Base-by-base conservation (phyloP, 1,139 yeast genomes). In the Petasospora fabianii region DNA sequence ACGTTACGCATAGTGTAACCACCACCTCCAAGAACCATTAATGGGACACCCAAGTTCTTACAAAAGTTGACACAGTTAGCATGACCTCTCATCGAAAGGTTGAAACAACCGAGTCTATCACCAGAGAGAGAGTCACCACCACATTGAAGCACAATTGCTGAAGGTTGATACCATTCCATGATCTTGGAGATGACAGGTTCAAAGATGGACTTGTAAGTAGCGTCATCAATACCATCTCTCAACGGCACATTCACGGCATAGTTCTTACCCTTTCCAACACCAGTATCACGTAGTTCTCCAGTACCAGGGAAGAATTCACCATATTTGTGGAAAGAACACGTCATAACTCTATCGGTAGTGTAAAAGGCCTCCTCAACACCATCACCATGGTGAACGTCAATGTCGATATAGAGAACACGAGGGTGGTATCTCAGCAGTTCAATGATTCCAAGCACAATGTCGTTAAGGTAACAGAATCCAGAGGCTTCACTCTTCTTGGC, bases 331-430 rank as follows among this genome's bases (percentile, higher is more conserved):
- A 92, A 92, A 6, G 96, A 86, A 56, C 95, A 86, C 0, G 97
- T 92, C 97, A 92, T 88, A 36, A 92, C 98, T 50, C 97, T 70
- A 62, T 92, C 97, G 5, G 97, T 88, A 10, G 96, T 81, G 63
- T 90, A 92, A 58, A 92, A 92, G 0, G 97, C 97, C 62, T 92
- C 97, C 63, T 92, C 97, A 22, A 92, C 98, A 48, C 97, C 98
- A 63, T 92, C 98, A 42, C 98, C 98, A 58, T 92, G 98, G 60
- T 92, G 98, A 17, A 92, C 87, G 62, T 92, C 98, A 48, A 88
- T 92, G 61, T 92, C 98, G 48, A 92, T 84, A 60, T 92, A 92
- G 51, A 92, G 70, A n/a, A 92, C 97, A 51, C 97, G 73, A 34
- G 96, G 95, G 64, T 92, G 96, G 59, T 87, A 88, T 42, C 97